Evolutionary conservation across 495 filamentous ascomycete genomes (phyloP).

Genomic region (Immersiella caudata): DNA sequence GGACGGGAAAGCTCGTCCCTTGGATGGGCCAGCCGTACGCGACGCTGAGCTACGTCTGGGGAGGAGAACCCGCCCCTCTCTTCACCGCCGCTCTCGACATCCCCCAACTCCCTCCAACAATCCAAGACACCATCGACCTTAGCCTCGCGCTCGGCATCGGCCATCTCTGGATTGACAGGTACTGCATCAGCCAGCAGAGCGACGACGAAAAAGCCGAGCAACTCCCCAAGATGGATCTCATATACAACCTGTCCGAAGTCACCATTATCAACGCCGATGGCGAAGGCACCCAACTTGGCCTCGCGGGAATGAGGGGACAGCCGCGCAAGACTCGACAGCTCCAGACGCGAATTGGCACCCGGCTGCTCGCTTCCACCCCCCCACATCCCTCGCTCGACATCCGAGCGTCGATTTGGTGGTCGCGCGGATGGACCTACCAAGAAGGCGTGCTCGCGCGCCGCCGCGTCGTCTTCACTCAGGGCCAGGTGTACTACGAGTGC

Average conservation of each 20-base stretch:
- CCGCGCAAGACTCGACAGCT: constrained; percentile 10
- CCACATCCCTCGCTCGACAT: constrained; percentile 3
- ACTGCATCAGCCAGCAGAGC: constrained; percentile 15
- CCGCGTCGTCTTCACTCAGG: constrained; percentile 13
- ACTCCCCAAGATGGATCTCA: constrained; percentile 10
- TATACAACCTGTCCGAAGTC: constrained; percentile 9
- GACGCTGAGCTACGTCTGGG: constrained; percentile 17
- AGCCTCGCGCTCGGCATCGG: constrained; percentile 5
- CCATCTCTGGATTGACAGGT: constrained; percentile 13
- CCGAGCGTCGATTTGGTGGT: constrained; percentile 1
- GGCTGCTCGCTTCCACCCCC: constrained; percentile 5
- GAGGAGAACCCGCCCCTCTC: constrained; percentile 12
- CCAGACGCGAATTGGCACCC: constrained; percentile 11
- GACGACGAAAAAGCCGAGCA: constrained; percentile 4
- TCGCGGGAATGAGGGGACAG: constrained; percentile 8
- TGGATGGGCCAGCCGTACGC: constrained; percentile 14
- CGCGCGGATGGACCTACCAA: constrained; percentile 22
- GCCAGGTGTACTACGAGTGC: constrained; percentile 15
- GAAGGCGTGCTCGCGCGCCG: constrained; percentile 17
- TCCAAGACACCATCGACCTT: constrained; percentile 8
- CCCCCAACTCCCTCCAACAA: constrained; percentile 10
- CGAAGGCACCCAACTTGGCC: constrained; percentile 2
- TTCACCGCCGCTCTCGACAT: constrained; percentile 6
- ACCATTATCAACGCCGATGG: constrained; percentile 8
- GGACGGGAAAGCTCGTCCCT: constrained; percentile 7